These are phyloP conservation scores for Emergomyces orientalis DNA, from an alignment of 2,329 filamentous ascomycete species.

Conservation along the genomic window DNA sequence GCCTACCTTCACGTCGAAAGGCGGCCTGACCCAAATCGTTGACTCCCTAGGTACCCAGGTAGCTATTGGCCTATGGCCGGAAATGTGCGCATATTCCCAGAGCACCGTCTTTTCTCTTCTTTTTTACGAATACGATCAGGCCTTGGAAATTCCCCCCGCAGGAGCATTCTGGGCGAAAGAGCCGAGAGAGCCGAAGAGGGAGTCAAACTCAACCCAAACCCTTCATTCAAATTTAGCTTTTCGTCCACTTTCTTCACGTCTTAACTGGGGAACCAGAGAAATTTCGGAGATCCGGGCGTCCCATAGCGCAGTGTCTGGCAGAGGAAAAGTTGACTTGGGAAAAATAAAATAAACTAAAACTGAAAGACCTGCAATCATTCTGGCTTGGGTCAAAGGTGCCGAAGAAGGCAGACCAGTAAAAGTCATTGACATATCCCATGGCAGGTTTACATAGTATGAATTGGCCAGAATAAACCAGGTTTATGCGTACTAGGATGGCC, in stretches of 20 bases:
- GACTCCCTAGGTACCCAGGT: no score
- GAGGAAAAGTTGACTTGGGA: no score
- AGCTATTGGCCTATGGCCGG: no score
- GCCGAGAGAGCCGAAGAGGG: not conserved
- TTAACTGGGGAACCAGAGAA: not conserved
- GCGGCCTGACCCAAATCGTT: no score
- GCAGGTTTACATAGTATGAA: not conserved
- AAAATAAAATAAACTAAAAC: not conserved
- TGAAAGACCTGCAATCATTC: no score
- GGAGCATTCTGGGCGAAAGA: not conserved
- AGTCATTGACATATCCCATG: no score
- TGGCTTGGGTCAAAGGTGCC: not conserved
- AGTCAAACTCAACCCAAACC: not conserved
- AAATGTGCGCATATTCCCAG: no score
- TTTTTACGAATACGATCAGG: not conserved
- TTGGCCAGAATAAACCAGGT: not conserved
- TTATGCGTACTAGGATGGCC: not conserved
- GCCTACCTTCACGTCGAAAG: not conserved
- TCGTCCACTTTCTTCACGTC: not conserved
- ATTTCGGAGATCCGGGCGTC: no score
- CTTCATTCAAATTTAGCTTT: not conserved
- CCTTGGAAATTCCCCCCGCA: not conserved
- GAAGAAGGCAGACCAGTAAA: not conserved
- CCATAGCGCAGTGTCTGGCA: no score
- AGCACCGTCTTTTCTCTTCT: no score